Conservation (phyloP, 768 basidiomycete genomes). For the Russula earlei region DNA sequence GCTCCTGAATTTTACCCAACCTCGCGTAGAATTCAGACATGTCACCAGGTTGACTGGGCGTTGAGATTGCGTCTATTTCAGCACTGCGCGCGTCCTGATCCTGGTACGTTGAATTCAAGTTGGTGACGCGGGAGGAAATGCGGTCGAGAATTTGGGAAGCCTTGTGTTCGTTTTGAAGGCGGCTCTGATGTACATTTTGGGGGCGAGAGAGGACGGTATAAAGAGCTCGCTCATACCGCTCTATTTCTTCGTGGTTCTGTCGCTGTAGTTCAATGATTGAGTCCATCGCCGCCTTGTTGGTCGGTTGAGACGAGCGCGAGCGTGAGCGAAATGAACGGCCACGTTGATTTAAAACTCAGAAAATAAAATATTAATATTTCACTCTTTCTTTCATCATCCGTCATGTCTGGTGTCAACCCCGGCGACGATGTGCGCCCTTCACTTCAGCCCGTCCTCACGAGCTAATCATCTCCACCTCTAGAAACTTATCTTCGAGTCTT, state of each 20-base stretch:
- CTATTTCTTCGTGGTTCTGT: conserved; percentile 91
- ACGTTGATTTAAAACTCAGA: conserved; percentile 13
- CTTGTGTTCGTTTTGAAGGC: conserved; percentile 75
- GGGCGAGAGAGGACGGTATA: conserved; percentile 73
- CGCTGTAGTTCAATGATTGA: conserved; percentile 90
- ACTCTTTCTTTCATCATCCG: not conserved
- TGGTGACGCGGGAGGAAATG: conserved; percentile 55
- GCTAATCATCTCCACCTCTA: conserved; percentile 23
- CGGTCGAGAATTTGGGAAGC: conserved; percentile 84
- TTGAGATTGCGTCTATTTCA: conserved; percentile 58
- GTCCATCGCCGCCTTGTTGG: conserved; percentile 51
- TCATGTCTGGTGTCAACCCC: conserved; percentile 71
- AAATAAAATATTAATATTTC: too few relatives aligned
- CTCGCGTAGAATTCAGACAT: conserved; percentile 93
- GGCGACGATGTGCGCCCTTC: conserved; percentile 67
- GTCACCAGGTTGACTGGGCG: conserved; percentile 48
- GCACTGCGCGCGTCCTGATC: conserved; percentile 63
- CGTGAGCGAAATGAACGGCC: too few relatives aligned
- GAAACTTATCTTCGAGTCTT: conserved; percentile 95
- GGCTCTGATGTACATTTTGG: conserved; percentile 49
- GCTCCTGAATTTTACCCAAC: conserved; percentile 92
- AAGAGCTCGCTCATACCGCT: conserved; percentile 82
- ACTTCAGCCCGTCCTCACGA: not conserved
- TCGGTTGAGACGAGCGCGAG: not conserved
- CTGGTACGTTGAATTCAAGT: conserved; percentile 65